Evolutionary conservation across 1,284 basidiomycete genomes (phyloP).

Genomic region (Takashimella koratensis): DNA sequence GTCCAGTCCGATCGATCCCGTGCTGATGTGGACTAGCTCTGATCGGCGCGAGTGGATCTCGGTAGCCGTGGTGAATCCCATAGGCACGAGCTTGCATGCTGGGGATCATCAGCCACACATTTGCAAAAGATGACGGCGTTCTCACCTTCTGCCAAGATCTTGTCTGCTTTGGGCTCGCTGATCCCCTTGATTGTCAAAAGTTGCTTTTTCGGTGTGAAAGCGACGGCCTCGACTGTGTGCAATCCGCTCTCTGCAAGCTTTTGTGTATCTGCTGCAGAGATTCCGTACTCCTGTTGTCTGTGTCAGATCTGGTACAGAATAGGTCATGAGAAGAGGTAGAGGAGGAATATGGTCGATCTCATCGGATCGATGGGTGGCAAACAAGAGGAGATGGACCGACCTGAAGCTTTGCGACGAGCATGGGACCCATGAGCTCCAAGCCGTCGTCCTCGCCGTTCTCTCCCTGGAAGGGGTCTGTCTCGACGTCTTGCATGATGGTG

Average conservation of each 20-base stretch:
- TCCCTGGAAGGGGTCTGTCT: conserved; percentile 39
- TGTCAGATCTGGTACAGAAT: too few species aligned
- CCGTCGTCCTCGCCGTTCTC: conserved; percentile 50
- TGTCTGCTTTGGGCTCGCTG: conserved; percentile 96
- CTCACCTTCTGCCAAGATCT: conserved; percentile 85
- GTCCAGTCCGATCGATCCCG: conserved; percentile 93
- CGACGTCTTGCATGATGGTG: conserved; percentile 11
- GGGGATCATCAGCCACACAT: conserved; percentile 6
- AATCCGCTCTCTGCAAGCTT: conserved; percentile 91
- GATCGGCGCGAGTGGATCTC: conserved; percentile 92
- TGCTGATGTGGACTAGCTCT: conserved; percentile 96
- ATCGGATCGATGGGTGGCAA: not conserved
- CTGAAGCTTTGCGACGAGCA: conserved; percentile 76
- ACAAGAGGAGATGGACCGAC: conserved; percentile 24
- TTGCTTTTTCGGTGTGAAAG: conserved; percentile 94
- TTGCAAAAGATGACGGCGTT: not conserved
- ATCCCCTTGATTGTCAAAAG: conserved; percentile 93
- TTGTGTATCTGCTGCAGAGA: conserved; percentile 87
- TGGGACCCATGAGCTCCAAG: conserved; percentile 63
- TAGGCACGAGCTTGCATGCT: conserved; percentile 95
- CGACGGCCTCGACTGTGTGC: conserved; percentile 92
- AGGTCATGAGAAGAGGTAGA: too few species aligned
- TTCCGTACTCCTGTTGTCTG: conserved; percentile 81
- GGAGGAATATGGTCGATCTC: too few species aligned
- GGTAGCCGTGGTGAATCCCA: conserved; percentile 97